Evolutionary conservation across 208 protist species (phyloP).

Genomic region (Acanthamoeba royreba): DNA sequence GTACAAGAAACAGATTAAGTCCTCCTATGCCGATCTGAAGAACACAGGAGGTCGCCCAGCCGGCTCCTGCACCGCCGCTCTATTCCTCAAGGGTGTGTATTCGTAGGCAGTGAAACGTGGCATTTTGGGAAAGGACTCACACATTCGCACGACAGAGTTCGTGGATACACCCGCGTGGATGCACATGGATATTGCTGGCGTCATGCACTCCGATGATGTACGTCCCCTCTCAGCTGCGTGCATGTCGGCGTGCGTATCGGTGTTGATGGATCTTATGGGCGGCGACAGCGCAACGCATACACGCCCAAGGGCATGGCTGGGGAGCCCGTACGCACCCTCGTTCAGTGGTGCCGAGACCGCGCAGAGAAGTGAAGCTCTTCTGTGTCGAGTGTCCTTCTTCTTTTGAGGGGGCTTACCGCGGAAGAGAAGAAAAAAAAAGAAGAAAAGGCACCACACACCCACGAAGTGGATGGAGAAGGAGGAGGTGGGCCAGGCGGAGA

Average conservation of each 20-base stretch:
- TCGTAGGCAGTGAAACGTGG: not conserved
- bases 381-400: too few species aligned
- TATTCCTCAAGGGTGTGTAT: conserved; percentile 58
- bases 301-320: conserved; percentile 70
- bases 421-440: too few species aligned
- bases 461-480: too few species aligned
- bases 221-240: not conserved
- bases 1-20: conserved; percentile 61
- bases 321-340: conserved; percentile 40
- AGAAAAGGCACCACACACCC: too few species aligned
- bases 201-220: conserved; percentile 60
- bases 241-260: not conserved
- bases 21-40: conserved; percentile 60
- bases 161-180: conserved; percentile 48
- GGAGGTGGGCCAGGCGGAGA: too few species aligned
- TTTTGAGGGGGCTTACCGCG: too few species aligned
- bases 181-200: conserved; percentile 78
- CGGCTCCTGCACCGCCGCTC: conserved; percentile 70
- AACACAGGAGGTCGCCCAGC: conserved; percentile 54
- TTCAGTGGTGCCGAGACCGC: conserved; percentile 34
- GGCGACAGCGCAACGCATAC: conserved; percentile 20
- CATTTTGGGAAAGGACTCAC: not conserved
- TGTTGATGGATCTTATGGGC: not conserved
- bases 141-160: not conserved
- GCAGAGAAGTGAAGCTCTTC: too few species aligned